Evolutionary conservation across 441 rosid species (phyloP), one percentile per base, ranked within the genome.

Genomic region (Populus hybrid): DNA sequence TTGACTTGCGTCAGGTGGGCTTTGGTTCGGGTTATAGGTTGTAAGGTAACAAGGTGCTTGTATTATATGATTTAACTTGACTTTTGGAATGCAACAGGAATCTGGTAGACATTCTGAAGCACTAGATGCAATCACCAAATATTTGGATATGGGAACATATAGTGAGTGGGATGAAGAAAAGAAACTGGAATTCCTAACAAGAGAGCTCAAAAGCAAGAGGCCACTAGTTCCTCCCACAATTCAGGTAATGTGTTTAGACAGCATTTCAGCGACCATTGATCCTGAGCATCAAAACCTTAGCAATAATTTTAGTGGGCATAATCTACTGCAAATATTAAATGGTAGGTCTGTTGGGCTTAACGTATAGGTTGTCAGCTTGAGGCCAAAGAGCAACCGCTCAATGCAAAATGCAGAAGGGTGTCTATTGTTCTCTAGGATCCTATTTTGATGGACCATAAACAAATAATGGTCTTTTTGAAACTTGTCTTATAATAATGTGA

Each of bases 141-240:
- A 92, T 84, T 87, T 93, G 91, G 99, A 95, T 84, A 93, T 95
- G 93, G 99, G 97, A 79, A 84, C 90, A 10, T 95, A 90, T 77
- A 95, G 94, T 54, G 98, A 95, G 88, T 95, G 99, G 98, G 89
- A 92, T 80, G 99, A 95, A 85, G 97, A 90, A 70, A 90, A 93
- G 88, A 95, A 87, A 80, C 90, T 95, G 73, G 93, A 95, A 73
- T 93, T 95, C 83, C 84, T 95, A 75, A 88, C 92, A 1, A 89
- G 86, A 85, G 99, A 93, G 78, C 84, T 95, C 77, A 93, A 95
- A 84, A 95, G 95, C 78, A 95, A 95, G 87, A 87, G 99, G 79
- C 98, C 99, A 16, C 87, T 95, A 65, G 90, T 95, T 83, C 98
- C 98, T 73, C 90, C 88, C 79, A 83, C 87, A 69, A 93, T 95